Evolutionary conservation across 352 stramenopile genomes (phyloP).

Genomic region (Aphanomyces astaci): DNA sequence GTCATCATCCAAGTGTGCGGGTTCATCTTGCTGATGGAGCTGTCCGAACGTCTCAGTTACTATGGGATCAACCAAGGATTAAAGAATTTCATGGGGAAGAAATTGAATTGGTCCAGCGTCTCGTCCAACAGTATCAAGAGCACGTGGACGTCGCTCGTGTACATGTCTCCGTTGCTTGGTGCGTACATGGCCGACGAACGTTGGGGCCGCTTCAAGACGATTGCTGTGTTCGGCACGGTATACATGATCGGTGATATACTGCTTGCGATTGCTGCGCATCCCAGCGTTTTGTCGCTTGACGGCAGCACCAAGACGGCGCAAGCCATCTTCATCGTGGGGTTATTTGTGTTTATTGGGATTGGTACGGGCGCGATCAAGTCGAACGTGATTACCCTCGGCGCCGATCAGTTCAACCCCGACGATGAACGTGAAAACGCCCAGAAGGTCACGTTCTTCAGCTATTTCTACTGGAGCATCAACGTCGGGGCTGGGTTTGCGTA

Average conservation of each 20-base stretch:
- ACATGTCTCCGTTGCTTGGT: slow-evolving; percentile 48
- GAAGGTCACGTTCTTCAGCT: slow-evolving; percentile 65
- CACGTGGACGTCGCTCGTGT: slow-evolving; percentile 54
- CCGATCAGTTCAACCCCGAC: slow-evolving; percentile 50
- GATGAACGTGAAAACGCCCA: slow-evolving; percentile 33
- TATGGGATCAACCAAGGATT: slow-evolving; percentile 53
- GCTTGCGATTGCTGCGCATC: slow-evolving; percentile 46
- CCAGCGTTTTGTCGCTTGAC: slow-evolving; percentile 37
- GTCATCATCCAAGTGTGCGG: slow-evolving; percentile 53
- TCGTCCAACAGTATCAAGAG: slow-evolving; percentile 53
- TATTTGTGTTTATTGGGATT: slow-evolving; percentile 45
- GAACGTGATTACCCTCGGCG: slow-evolving; percentile 51
- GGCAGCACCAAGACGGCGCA: slow-evolving; percentile 4
- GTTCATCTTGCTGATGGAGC: slow-evolving; percentile 53
- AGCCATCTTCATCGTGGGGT: slow-evolving; percentile 45
- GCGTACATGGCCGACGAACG: slow-evolving; percentile 53
- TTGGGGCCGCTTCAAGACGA: slow-evolving; percentile 51
- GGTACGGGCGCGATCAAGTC: slow-evolving; percentile 46
- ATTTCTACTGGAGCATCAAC: slow-evolving; percentile 77
- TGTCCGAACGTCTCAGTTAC: slow-evolving; percentile 50
- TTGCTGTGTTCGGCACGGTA: slow-evolving; percentile 50
- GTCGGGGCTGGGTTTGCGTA: slow-evolving; percentile 65
- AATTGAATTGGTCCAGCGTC: slow-evolving; percentile 46
- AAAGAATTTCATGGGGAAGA: slow-evolving; percentile 54
- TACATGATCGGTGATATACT: slow-evolving; percentile 59